These are phyloP conservation scores for Fraxinus angustifolia DNA, from an alignment of 305 asterid genomes.

Conservation along the genomic window DNA sequence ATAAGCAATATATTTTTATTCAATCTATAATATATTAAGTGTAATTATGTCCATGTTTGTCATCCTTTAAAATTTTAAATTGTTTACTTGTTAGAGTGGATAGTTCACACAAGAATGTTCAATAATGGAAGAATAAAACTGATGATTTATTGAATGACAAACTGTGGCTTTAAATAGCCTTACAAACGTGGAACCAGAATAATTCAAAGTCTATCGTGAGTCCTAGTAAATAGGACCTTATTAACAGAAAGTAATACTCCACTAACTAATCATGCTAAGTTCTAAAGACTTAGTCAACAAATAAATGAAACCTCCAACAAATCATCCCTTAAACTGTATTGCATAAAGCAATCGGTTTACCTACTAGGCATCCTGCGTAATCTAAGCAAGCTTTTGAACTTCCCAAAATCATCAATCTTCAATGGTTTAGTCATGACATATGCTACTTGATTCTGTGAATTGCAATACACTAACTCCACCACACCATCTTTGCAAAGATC, in stretches of 20 bases:
- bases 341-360: not conserved
- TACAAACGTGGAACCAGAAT: not conserved
- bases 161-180: not conserved
- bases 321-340: not conserved
- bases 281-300: not conserved
- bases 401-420: slow-evolving; percentile 1
- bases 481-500: not conserved
- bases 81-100: not conserved
- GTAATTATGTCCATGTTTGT: too few species aligned
- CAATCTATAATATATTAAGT: too few species aligned
- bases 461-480: not conserved
- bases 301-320: not conserved
- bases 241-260: not conserved
- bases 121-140: too few species aligned
- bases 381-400: not conserved
- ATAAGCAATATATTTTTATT: too few species aligned
- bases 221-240: too few species aligned
- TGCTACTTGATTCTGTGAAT: not conserved
- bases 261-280: not conserved
- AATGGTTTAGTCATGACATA: slow-evolving; percentile 14
- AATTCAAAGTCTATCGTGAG: too few species aligned
- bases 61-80: too few species aligned
- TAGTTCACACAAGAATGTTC: not conserved
- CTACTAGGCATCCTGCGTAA: not conserved
- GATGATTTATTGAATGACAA: too few species aligned